A percentile compares a stretch with the other conserved stretches of the same genome.
phyloP scores from a whole-genome alignment of 2,329 filamentous ascomycete genomes.

The Colletotrichum abscissum region DNA sequence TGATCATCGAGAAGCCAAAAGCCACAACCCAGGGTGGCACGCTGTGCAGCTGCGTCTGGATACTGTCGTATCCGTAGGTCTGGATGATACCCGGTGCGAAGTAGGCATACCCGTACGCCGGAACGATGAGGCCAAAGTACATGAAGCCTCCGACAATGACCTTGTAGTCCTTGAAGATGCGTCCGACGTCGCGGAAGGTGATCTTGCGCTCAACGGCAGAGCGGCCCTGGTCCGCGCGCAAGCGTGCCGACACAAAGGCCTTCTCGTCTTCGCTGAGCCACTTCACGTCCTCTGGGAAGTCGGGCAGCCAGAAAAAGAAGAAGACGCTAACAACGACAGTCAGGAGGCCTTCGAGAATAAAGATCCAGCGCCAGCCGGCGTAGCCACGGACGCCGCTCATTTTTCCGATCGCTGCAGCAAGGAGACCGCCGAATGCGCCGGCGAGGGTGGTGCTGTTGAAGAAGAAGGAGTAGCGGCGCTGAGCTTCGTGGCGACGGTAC shows the following conservation, averaged over 20 bases:
- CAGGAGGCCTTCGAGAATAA: constrained; percentile 79
- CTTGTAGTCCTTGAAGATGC: constrained; percentile 79
- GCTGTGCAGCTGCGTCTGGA: constrained; percentile 67
- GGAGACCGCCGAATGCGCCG: constrained; percentile 40
- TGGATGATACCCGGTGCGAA: constrained; percentile 79
- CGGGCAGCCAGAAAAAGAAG: constrained; percentile 77
- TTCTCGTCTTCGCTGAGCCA: constrained; percentile 80
- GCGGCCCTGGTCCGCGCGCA: constrained; percentile 76
- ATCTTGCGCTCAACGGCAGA: constrained; percentile 73
- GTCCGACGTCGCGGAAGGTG: constrained; percentile 67
- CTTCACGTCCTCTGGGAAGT: constrained; percentile 79
- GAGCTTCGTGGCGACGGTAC: constrained; percentile 89
- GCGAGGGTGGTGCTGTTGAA: constrained; percentile 79
- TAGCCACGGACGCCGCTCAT: constrained; percentile 80
- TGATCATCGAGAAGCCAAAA: constrained; percentile 81
- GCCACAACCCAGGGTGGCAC: constrained; percentile 73
- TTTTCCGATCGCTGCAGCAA: constrained; percentile 63
- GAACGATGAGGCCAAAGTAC: constrained; percentile 84
- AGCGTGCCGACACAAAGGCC: constrained; percentile 71
- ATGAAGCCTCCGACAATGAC: constrained; percentile 80
- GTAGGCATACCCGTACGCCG: constrained; percentile 82
- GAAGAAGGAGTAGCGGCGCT: constrained; percentile 94
- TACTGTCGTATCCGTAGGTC: constrained; percentile 71
- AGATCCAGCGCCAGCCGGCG: constrained; percentile 83
- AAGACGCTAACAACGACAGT: constrained; percentile 71